A percentile compares a stretch with the other conserved stretches of the same genome.
Evolutionary conservation across 768 basidiomycete species (phyloP).

Genomic region (Filobasidium wieringae): DNA sequence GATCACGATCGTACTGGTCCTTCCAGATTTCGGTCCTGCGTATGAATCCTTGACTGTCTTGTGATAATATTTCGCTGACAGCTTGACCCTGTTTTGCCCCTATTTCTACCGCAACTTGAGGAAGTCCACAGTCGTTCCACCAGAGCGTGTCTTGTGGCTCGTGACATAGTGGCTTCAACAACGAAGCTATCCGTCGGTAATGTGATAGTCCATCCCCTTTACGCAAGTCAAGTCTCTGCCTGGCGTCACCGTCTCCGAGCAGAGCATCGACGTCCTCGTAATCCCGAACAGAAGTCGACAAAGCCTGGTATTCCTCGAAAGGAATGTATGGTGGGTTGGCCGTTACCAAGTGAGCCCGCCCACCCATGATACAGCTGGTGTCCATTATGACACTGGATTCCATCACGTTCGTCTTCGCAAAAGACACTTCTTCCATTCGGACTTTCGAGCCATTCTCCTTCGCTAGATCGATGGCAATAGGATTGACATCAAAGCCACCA

Average conservation of each 20-base stretch:
- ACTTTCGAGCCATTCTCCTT: slow-evolving; percentile 14
- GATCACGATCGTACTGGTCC: slow-evolving; percentile 66
- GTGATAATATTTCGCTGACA: slow-evolving; percentile 51
- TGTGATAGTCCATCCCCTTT: slow-evolving; percentile 48
- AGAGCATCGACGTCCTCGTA: slow-evolving; percentile 76
- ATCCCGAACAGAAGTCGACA: slow-evolving; percentile 58
- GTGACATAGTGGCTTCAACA: slow-evolving; percentile 48
- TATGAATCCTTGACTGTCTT: slow-evolving; percentile 33
- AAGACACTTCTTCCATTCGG: neutral
- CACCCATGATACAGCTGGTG: slow-evolving; percentile 1
- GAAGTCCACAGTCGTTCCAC: slow-evolving; percentile 1
- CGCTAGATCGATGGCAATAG: slow-evolving; percentile 19
- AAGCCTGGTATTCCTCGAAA: slow-evolving; percentile 49
- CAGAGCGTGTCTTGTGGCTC: neutral
- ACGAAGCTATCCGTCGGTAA: slow-evolving; percentile 58
- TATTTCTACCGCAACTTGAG: slow-evolving; percentile 60
- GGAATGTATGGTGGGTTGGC: slow-evolving; percentile 55
- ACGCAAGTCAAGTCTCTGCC: slow-evolving; percentile 20
- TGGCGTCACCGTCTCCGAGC: slow-evolving; percentile 53
- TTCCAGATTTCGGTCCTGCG: slow-evolving; percentile 55
- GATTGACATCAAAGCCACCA: slow-evolving; percentile 22
- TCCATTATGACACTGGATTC: slow-evolving; percentile 44
- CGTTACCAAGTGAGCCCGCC: slow-evolving; percentile 18
- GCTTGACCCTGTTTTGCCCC: slow-evolving; percentile 58
- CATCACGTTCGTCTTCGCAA: slow-evolving; percentile 9